Conservation (phyloP, 2,329 filamentous ascomycete genomes). For the Paecilomyces formosus region DNA sequence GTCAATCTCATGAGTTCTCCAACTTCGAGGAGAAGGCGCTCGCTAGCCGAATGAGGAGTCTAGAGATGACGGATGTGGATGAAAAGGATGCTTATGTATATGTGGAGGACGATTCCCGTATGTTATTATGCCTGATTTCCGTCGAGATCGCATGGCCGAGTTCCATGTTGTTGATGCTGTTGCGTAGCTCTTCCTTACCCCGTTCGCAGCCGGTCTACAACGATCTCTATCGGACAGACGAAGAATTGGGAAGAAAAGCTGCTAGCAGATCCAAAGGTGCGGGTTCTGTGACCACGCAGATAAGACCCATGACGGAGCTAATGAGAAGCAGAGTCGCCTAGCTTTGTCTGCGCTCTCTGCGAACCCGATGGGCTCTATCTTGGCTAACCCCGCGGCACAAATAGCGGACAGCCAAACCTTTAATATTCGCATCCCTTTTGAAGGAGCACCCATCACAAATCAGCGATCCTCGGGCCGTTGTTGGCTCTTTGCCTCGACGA, state of each 20-base stretch:
- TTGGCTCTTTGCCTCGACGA: conserved; percentile 90
- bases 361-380: conserved; percentile 57
- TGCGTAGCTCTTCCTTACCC: conserved; percentile 12
- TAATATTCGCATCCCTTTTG: conserved; percentile 74
- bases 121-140: not conserved
- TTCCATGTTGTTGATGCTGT: not conserved
- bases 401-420: conserved; percentile 71
- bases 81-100: conserved; percentile 2
- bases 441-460: conserved; percentile 78
- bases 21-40: conserved; percentile 1
- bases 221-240: conserved; percentile 14
- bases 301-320: not conserved
- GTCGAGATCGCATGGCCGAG: not conserved
- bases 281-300: not conserved
- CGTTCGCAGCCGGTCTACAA: conserved; percentile 6
- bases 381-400: conserved; percentile 56
- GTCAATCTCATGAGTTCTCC: conserved; percentile 3
- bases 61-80: not conserved
- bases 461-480: conserved; percentile 75
- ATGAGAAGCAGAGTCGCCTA: conserved; percentile 51
- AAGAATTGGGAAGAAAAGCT: conserved; percentile 19
- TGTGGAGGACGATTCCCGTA: conserved; percentile 8
- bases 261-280: conserved; percentile 19
- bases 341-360: conserved; percentile 66
- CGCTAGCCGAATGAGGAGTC: conserved; percentile 1